These are phyloP conservation scores for Blastocladiella britannica DNA, from an alignment of 192 early-diverging fungal genomes.

Conservation along the genomic window DNA sequence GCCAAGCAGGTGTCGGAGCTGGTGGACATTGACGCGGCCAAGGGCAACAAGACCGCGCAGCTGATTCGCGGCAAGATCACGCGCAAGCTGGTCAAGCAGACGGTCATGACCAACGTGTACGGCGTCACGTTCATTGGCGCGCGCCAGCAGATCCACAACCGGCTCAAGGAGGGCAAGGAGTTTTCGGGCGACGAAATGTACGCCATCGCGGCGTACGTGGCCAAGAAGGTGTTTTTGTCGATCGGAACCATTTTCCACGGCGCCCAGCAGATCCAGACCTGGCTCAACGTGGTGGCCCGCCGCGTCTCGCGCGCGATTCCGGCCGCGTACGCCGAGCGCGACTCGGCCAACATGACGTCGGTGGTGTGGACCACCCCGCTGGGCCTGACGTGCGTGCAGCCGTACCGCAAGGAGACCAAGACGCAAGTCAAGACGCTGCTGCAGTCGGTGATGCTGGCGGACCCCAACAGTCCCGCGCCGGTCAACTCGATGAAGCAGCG, in stretches of 20 bases:
- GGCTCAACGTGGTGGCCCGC: conserved; percentile 71
- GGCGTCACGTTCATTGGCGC: conserved; percentile 95
- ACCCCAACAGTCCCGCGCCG: conserved; percentile 44
- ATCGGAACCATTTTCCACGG: conserved; percentile 77
- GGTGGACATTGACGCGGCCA: conserved; percentile 43
- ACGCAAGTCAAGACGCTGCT: conserved; percentile 53
- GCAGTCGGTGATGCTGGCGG: conserved; percentile 53
- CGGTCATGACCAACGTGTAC: conserved; percentile 98
- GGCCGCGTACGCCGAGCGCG: background rate
- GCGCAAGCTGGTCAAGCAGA: conserved; percentile 94
- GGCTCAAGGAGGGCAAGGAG: conserved; percentile 56
- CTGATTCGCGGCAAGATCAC: conserved; percentile 47
- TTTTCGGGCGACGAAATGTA: conserved; percentile 43
- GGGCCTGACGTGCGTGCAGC: conserved; percentile 82
- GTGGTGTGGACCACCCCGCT: conserved; percentile 94
- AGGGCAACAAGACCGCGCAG: conserved; percentile 37
- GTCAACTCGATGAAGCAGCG: conserved; percentile 82
- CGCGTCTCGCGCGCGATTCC: conserved; percentile 64
- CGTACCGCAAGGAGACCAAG: conserved; percentile 58
- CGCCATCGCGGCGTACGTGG: conserved; percentile 46
- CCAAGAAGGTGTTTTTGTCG: conserved; percentile 59
- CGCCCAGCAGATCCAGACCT: conserved; percentile 76
- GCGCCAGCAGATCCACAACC: conserved; percentile 57
- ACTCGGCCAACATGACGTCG: conserved; percentile 41
- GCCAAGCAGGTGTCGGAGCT: conserved; percentile 46